A percentile compares a stretch with the other conserved stretches of the same genome.
Conservation (phyloP, 148 eudicot genomes). For the Nepenthes gracilis region DNA sequence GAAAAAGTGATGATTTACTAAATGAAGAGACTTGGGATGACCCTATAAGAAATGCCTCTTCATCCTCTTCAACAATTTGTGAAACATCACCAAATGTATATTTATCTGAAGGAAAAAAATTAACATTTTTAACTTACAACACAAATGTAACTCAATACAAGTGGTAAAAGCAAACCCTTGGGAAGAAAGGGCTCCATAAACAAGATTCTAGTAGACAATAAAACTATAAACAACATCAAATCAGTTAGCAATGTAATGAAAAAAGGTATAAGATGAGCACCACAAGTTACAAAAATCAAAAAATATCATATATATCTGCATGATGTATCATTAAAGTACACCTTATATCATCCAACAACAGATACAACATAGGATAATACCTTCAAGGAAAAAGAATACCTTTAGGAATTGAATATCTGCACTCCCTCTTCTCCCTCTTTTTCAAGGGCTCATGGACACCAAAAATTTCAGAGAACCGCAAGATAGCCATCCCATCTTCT, state of each 20-base stretch:
- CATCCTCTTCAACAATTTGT: conserved; percentile 71
- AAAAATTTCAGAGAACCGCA: conserved; percentile 93
- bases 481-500: conserved; percentile 70
- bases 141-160: neutral
- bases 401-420: conserved; percentile 39
- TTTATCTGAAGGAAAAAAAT: conserved; percentile 38
- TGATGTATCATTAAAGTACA: no score
- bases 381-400: conserved; percentile 26
- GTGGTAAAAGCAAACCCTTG: no score
- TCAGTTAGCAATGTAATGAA: no score
- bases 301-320: no score
- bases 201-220: no score
- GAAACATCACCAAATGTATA: conserved; percentile 41
- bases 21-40: conserved; percentile 31
- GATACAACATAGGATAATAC: neutral
- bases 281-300: no score
- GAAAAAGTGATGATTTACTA: conserved; percentile 17
- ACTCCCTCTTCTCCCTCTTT: conserved; percentile 53
- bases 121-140: neutral
- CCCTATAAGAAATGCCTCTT: conserved; percentile 53
- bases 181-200: no score
- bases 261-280: no score
- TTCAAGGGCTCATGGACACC: conserved; percentile 61
- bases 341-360: neutral
- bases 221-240: no score